Evolutionary conservation across 2,329 filamentous ascomycete genomes (phyloP).

Genomic region (Verticillium longisporum): DNA sequence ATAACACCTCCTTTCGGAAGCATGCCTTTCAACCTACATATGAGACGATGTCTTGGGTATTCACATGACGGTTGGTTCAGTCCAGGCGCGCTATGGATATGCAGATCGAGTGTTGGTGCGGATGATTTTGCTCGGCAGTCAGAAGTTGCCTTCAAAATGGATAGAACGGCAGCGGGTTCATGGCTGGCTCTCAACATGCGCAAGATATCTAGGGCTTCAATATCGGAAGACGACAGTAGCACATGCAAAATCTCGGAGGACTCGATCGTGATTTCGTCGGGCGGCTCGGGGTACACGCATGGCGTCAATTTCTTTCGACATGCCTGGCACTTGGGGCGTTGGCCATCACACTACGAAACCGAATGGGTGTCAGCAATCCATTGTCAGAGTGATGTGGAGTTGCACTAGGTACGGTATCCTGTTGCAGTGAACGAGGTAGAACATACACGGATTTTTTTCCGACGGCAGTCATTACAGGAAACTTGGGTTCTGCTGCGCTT

Average conservation of each 20-base stretch:
- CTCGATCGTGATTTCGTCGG: background rate
- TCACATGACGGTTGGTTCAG: no score
- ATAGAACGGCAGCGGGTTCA: constrained; percentile 14
- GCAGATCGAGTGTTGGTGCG: background rate
- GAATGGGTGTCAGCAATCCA: no score
- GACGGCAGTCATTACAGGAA: no score
- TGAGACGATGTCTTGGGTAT: no score
- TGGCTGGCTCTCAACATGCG: constrained; percentile 12
- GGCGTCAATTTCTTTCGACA: constrained; percentile 10
- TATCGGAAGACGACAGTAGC: constrained; percentile 13
- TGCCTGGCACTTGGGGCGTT: constrained; percentile 12
- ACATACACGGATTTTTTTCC: no score
- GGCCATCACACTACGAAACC: constrained; percentile 3
- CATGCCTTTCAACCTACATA: no score
- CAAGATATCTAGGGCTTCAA: constrained; percentile 13
- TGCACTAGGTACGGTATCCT: no score
- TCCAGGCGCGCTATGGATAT: no score
- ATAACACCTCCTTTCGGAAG: no score
- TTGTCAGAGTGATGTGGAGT: no score
- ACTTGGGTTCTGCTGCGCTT: no score
- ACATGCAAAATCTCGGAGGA: constrained; percentile 16
- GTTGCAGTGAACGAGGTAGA: no score
- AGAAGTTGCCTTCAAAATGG: constrained; percentile 9
- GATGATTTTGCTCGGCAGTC: background rate
- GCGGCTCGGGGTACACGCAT: constrained; percentile 8